These are phyloP conservation scores for Coemansia sp. DNA, from an alignment of 192 early-diverging fungal species.

Conservation along the genomic window DNA sequence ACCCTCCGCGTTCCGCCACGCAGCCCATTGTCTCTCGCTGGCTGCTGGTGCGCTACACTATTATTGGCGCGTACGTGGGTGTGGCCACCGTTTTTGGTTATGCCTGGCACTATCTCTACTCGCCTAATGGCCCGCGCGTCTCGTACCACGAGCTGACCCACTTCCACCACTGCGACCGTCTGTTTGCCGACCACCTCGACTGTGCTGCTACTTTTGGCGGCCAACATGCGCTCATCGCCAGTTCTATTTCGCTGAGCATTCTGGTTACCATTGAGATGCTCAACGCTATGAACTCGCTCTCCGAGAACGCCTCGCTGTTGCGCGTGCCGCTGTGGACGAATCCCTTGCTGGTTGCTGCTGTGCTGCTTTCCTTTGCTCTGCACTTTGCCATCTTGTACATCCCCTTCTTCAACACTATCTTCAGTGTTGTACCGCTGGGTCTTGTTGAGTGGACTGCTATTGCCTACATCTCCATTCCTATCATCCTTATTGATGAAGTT, in stretches of 20 bases:
- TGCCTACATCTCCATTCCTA: slow-evolving; percentile 83
- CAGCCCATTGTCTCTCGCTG: slow-evolving; percentile 92
- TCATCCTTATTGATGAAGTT: slow-evolving; percentile 89
- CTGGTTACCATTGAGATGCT: slow-evolving; percentile 98
- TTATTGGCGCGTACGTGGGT: slow-evolving; percentile 92
- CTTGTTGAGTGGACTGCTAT: slow-evolving; percentile 89
- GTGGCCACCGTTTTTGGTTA: slow-evolving; percentile 93
- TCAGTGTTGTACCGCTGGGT: slow-evolving; percentile 88
- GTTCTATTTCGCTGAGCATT: slow-evolving; percentile 93
- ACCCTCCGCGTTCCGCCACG: slow-evolving; percentile 75
- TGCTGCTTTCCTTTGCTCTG: slow-evolving; percentile 85
- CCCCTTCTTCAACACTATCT: slow-evolving; percentile 91
- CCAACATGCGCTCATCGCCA: slow-evolving; percentile 76
- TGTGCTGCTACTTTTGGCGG: slow-evolving; percentile 85
- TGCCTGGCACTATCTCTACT: slow-evolving; percentile 99
- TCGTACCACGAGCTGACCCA: slow-evolving; percentile 85
- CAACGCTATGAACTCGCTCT: slow-evolving; percentile 95
- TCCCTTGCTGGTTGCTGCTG: slow-evolving; percentile 79
- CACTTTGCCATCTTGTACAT: slow-evolving; percentile 98
- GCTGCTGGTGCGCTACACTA: slow-evolving; percentile 93
- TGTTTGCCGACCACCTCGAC: slow-evolving; percentile 86
- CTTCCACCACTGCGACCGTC: slow-evolving; percentile 85
- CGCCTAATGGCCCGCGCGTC: slow-evolving; percentile 83
- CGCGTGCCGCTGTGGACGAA: slow-evolving; percentile 92
- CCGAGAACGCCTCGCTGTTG: slow-evolving; percentile 92